Conservation (phyloP, 2,329 filamentous ascomycete species). For the Sarocladium oryzae region DNA sequence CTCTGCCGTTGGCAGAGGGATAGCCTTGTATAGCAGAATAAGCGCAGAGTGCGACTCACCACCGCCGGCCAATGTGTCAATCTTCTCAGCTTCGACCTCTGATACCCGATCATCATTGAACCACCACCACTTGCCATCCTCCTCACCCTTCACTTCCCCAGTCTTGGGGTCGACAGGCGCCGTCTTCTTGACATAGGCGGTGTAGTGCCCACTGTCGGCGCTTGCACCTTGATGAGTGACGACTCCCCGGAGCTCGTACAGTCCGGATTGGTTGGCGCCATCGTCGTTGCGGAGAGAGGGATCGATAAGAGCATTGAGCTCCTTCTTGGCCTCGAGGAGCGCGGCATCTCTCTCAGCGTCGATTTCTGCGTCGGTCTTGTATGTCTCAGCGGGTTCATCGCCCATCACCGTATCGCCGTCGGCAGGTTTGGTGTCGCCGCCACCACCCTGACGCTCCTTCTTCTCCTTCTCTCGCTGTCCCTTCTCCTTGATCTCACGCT, state of each 20-base stretch:
- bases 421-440: constrained; percentile 21
- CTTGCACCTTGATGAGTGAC: constrained; percentile 96
- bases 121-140: constrained; percentile 99
- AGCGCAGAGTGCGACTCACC: constrained; percentile 81
- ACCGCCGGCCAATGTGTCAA: constrained; percentile 82
- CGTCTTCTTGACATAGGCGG: constrained; percentile 93
- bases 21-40: constrained; percentile 71
- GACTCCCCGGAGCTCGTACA: constrained; percentile 90
- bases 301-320: constrained; percentile 72
- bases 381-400: constrained; percentile 44
- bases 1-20: constrained; percentile 57
- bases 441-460: constrained; percentile 38
- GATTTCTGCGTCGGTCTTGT: constrained; percentile 90
- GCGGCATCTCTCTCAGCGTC: constrained; percentile 76
- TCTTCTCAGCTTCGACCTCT: constrained; percentile 86
- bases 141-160: constrained; percentile 63
- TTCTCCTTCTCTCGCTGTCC: constrained; percentile 40
- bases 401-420: constrained; percentile 71
- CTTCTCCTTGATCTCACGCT: constrained; percentile 45
- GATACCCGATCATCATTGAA: constrained; percentile 98
- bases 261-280: constrained; percentile 83
- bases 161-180: constrained; percentile 64
- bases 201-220: constrained; percentile 97
- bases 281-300: constrained; percentile 69
- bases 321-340: constrained; percentile 77